A percentile compares a stretch with the other conserved stretches of the same genome.
Conservation (phyloP, 176 grass and related monocot species). For the Aegilops longissima region DNA sequence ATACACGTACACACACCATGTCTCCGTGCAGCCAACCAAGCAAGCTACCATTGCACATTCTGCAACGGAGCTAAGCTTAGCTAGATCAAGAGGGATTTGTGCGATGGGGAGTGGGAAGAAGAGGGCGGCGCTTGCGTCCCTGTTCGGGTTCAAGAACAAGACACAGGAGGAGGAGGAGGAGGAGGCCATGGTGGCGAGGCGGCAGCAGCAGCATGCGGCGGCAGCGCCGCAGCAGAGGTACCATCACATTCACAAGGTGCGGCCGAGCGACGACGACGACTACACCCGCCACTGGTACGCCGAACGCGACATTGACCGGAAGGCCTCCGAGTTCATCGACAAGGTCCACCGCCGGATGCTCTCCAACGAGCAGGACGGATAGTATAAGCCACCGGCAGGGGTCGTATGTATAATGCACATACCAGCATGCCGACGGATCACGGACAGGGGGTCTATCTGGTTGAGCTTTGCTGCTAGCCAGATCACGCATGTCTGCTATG, state of each 20-base stretch:
- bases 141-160: conserved; percentile 22
- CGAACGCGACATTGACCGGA: conserved; percentile 37
- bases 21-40: conserved; percentile 25
- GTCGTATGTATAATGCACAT: no score
- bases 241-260: conserved; percentile 18
- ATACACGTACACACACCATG: background rate
- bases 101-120: conserved; percentile 35
- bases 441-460: no score
- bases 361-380: conserved; percentile 20
- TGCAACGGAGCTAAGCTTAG: background rate
- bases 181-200: background rate
- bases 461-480: no score
- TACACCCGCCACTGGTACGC: conserved; percentile 43
- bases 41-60: background rate
- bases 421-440: no score
- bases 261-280: conserved; percentile 46
- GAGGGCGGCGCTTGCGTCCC: conserved; percentile 24
- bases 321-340: conserved; percentile 46
- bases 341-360: conserved; percentile 40
- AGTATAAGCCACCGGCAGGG: background rate
- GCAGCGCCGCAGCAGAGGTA: background rate
- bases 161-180: conserved; percentile 1
- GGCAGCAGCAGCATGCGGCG: background rate
- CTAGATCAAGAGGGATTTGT: background rate
- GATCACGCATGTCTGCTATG: no score